These are phyloP conservation scores for Oryza officinalis DNA, from an alignment of 176 grass and related monocot species.

Conservation along the genomic window DNA sequence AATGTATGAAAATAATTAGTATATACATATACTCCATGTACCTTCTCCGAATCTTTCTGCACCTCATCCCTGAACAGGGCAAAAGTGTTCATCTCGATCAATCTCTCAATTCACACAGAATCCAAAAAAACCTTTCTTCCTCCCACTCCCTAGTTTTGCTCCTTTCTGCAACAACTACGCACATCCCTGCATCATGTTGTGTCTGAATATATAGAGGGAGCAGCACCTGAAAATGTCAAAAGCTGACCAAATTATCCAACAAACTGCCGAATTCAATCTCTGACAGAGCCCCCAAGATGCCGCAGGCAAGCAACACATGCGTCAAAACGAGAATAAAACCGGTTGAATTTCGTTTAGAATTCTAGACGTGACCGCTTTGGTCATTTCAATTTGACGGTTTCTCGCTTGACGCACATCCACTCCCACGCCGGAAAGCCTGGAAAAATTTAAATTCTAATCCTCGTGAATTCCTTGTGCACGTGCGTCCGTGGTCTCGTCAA, in stretches of 20 bases:
- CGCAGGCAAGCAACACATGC: neutral
- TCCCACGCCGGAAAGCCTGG: neutral
- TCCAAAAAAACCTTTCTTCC: neutral
- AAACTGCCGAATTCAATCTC: neutral
- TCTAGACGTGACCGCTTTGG: constrained; percentile 30
- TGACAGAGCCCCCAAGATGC: neutral
- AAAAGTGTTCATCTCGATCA: constrained; percentile 23
- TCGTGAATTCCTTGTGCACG: neutral
- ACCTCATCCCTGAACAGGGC: neutral
- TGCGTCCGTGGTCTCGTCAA: neutral
- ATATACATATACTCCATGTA: neutral
- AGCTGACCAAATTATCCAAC: constrained; percentile 12
- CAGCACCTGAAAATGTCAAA: constrained; percentile 33
- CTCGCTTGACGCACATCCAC: neutral
- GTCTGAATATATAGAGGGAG: neutral
- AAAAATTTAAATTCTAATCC: neutral
- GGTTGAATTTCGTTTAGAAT: neutral
- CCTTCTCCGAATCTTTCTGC: neutral
- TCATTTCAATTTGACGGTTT: constrained; percentile 14
- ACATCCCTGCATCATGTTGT: neutral
- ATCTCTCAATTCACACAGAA: neutral
- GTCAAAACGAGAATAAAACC: neutral
- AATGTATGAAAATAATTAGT: neutral
- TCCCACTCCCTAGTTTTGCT: neutral
- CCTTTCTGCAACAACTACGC: neutral